These are phyloP conservation scores for Saxophila tyrrhenica DNA, from an alignment of 495 filamentous ascomycete genomes.

Conservation along the genomic window DNA sequence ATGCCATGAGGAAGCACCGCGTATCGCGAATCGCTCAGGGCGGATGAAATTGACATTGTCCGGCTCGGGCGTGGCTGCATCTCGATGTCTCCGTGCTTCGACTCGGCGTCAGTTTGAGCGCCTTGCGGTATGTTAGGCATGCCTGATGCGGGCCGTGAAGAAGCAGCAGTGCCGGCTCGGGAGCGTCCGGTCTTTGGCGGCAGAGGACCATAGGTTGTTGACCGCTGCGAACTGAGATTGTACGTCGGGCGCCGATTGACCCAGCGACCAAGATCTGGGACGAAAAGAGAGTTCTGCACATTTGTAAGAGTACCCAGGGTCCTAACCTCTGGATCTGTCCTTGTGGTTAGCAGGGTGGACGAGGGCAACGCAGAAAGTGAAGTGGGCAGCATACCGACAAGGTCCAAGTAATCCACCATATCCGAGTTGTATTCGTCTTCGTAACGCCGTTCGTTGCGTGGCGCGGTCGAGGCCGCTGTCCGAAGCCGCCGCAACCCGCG, in stretches of 20 bases:
- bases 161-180: not conserved
- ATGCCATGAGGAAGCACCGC: constrained; percentile 54
- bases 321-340: constrained; percentile 20
- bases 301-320: constrained; percentile 22
- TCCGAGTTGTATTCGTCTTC: constrained; percentile 19
- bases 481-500: constrained; percentile 10
- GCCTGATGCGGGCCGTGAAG: not conserved
- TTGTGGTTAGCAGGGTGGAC: constrained; percentile 5
- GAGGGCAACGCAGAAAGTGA: too few relatives aligned
- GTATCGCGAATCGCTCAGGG: constrained; percentile 27
- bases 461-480: not conserved
- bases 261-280: constrained; percentile 21
- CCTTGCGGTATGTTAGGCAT: not conserved
- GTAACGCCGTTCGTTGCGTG: not conserved
- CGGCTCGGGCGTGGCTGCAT: constrained; percentile 3
- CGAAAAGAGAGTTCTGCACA: constrained; percentile 24
- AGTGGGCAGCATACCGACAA: too few relatives aligned
- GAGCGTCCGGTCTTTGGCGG: not conserved
- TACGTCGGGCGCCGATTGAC: constrained; percentile 66
- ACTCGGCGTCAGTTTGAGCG: constrained; percentile 9
- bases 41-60: constrained; percentile 11
- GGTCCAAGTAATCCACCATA: constrained; percentile 20
- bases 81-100: constrained; percentile 7
- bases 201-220: not conserved
- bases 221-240: constrained; percentile 32